A percentile compares a stretch with the other conserved stretches of the same genome.
Evolutionary conservation across 2,329 filamentous ascomycete species (phyloP).

Genomic region (Cladosporium sp.): DNA sequence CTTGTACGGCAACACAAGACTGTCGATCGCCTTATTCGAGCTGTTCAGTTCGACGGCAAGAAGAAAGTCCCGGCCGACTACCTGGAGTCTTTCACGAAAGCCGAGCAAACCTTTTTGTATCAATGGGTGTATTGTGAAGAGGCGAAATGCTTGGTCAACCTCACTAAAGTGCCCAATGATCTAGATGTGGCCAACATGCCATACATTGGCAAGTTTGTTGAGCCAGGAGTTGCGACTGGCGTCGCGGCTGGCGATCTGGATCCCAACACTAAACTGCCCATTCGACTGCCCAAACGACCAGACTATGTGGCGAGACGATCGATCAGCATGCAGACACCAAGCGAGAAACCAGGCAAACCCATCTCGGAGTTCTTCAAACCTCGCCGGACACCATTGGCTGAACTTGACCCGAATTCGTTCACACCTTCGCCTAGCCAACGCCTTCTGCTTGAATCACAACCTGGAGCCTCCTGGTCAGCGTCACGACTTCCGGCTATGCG

Average conservation of each 20-base stretch:
- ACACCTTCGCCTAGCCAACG: slow-evolving; percentile 67
- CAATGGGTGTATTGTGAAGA: slow-evolving; percentile 91
- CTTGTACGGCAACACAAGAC: slow-evolving; percentile 88
- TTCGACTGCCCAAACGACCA: slow-evolving; percentile 41
- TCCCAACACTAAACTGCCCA: slow-evolving; percentile 78
- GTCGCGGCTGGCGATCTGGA: slow-evolving; percentile 82
- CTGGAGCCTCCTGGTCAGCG: slow-evolving; percentile 56
- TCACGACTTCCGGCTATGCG: slow-evolving; percentile 44
- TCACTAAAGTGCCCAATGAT: slow-evolving; percentile 66
- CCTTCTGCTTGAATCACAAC: slow-evolving; percentile 56
- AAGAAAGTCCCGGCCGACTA: slow-evolving; percentile 79
- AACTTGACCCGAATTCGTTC: slow-evolving; percentile 68
- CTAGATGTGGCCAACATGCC: slow-evolving; percentile 70
- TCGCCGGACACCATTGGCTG: slow-evolving; percentile 63
- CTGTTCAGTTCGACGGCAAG: slow-evolving; percentile 87
- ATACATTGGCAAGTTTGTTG: slow-evolving; percentile 76
- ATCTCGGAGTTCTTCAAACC: slow-evolving; percentile 67
- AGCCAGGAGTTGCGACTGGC: slow-evolving; percentile 64
- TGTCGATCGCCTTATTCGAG: slow-evolving; percentile 76
- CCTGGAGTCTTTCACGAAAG: slow-evolving; percentile 75
- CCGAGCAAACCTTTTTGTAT: slow-evolving; percentile 89
- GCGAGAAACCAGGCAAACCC: slow-evolving; percentile 60
- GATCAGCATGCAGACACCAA: slow-evolving; percentile 41
- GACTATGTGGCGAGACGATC: slow-evolving; percentile 29
- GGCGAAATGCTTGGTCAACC: slow-evolving; percentile 68